Evolutionary conservation across 1,139 yeast genomes (phyloP), one percentile per base, ranked within the genome.

Genomic region (Blastobotrys niveus): DNA sequence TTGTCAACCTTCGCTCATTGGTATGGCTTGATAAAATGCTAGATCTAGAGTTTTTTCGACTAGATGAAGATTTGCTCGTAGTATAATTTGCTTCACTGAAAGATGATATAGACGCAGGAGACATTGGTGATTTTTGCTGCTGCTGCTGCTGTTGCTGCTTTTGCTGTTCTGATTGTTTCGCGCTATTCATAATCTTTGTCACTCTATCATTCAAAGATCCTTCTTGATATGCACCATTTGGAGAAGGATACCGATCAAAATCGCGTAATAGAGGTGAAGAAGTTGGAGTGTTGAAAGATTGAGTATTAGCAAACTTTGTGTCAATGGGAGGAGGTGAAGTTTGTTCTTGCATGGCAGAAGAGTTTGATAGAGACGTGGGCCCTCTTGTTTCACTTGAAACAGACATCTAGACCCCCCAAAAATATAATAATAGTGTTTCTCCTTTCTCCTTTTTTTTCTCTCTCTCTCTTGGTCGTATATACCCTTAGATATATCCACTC

Each of bases 201-300:
- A 45, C 48, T 21, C 44, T 45, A 27, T 34, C 43, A 26, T 36
- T 33, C 9, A 31, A 12, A 12, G 42, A 9, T 3, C 17, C 18
- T 9, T 32, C 39, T n/a, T 20, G 5, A 20, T 27, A 9, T 22
- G 40, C 15, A 14, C 36, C 18, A 25, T 38, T 38, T 18, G 33
- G 21, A 4, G 43, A 17, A 14, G 50, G 50, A 30, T 47, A 47
- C 29, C 50, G 21, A 37, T 47, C 50, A 22, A 47, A 45, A 21
- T 47, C 50, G 24, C 50, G 42, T 12, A 47, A 34, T 19, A 44
- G 34, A 12, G 50, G 46, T 31, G 49, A 42, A 6, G 45, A 10
- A 32, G 21, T 18, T 3, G 36, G 29, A 5, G 30, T 10, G 18
- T 33, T 40, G 18, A 33, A 14, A 17, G 18, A 14, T 8, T 18